Evolutionary conservation across 2,329 filamentous ascomycete genomes (phyloP).

Genomic region (Didymella glomerata): DNA sequence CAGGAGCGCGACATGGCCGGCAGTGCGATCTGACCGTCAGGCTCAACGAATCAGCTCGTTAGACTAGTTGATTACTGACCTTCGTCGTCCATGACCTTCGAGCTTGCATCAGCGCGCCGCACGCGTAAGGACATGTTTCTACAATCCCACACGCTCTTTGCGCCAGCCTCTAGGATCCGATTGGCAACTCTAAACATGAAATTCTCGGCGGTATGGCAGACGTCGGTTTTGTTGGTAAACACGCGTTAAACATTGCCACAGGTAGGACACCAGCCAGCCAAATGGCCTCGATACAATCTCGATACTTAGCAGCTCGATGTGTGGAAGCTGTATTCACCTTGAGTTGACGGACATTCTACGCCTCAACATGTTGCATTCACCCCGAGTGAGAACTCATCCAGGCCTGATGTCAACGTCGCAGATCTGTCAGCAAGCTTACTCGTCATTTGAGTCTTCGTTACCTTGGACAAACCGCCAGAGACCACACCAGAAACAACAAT

Average conservation of each 20-base stretch:
- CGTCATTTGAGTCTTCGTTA: not conserved
- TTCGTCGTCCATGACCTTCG: not conserved
- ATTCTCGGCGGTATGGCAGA: not conserved
- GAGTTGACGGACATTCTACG: not conserved
- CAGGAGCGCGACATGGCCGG: not conserved
- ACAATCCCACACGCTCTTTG: no score
- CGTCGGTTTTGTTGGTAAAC: no score
- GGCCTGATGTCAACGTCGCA: not conserved
- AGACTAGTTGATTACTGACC: not conserved
- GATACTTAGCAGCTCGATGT: not conserved
- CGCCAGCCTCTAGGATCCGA: no score
- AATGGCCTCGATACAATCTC: not conserved
- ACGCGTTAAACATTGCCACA: not conserved
- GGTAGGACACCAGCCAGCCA: not conserved
- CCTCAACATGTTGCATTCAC: not conserved
- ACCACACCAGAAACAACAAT: not conserved
- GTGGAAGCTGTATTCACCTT: not conserved
- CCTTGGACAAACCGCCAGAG: not conserved
- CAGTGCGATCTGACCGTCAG: not conserved
- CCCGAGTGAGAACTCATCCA: not conserved
- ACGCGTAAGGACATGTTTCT: no score
- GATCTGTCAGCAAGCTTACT: not conserved
- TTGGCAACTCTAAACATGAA: no score
- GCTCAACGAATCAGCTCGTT: not conserved
- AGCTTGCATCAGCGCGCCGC: not conserved